Evolutionary conservation across 176 grass and related monocot species (phyloP).

Genomic region (Juncus effusus): DNA sequence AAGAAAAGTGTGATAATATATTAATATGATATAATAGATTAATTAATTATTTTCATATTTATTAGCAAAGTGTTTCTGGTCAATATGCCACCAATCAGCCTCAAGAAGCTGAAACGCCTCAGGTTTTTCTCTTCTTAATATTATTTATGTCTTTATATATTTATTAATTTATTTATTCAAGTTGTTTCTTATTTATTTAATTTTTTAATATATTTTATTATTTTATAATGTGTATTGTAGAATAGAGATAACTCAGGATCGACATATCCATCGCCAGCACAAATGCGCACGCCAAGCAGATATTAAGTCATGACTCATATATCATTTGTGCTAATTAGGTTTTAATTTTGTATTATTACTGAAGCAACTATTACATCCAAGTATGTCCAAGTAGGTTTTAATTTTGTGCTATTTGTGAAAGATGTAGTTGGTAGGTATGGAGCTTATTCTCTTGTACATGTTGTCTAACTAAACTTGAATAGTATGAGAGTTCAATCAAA

Average conservation of each 20-base stretch:
- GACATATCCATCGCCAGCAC: not conserved
- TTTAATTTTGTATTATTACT: too few relatives aligned
- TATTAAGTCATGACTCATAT: not conserved
- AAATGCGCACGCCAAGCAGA: conserved; percentile 1
- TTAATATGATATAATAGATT: not conserved
- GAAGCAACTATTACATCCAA: too few relatives aligned
- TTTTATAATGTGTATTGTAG: conserved; percentile 9
- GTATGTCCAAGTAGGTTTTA: too few relatives aligned
- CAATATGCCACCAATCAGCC: conserved; percentile 3
- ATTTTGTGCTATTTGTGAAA: too few relatives aligned
- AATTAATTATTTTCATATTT: conserved; percentile 11
- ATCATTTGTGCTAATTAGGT: too few relatives aligned
- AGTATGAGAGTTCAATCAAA: too few relatives aligned
- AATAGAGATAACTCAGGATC: not conserved
- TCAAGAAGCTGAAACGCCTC: not conserved
- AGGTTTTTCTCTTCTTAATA: too few relatives aligned
- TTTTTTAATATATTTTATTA: not conserved
- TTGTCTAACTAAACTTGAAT: too few relatives aligned
- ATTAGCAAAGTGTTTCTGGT: not conserved
- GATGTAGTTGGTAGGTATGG: too few relatives aligned
- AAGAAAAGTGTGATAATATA: not conserved
- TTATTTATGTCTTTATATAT: too few relatives aligned
- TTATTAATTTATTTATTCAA: not conserved
- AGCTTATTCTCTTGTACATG: too few relatives aligned
- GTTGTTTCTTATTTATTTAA: not conserved